These are phyloP conservation scores for Umbelopsis sp. DNA, from an alignment of 192 early-diverging fungal species.

Conservation along the genomic window DNA sequence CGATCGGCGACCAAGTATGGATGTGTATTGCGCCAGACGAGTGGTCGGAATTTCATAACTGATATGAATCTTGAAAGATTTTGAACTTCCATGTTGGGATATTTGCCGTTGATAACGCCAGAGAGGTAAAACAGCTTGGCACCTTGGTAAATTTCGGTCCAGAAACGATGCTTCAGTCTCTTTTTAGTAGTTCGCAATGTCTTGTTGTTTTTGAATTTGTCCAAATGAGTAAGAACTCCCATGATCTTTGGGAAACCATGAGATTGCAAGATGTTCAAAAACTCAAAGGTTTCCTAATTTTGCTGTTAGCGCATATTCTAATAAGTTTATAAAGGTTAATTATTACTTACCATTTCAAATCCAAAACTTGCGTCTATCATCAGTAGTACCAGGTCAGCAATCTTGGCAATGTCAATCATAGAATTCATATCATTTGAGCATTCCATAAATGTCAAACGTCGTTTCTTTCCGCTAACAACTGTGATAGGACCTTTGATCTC, in stretches of 20 bases:
- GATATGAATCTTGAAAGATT: conserved; percentile 97
- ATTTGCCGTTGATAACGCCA: conserved; percentile 92
- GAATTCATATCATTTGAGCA: conserved; percentile 95
- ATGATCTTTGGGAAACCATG: conserved; percentile 98
- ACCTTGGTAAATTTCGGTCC: conserved; percentile 99
- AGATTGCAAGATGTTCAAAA: conserved; percentile 93
- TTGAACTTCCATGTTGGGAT: conserved; percentile 90
- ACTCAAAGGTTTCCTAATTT: conserved; percentile 94
- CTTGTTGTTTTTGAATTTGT: conserved; percentile 95
- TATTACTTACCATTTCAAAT: conserved; percentile 84
- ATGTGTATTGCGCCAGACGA: conserved; percentile 96
- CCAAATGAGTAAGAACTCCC: conserved; percentile 96
- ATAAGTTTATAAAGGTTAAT: too few species aligned
- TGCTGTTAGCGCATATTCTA: too few species aligned
- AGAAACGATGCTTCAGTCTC: conserved; percentile 96
- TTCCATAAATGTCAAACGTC: conserved; percentile 96
- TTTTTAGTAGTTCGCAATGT: conserved; percentile 87
- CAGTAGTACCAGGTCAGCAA: conserved; percentile 94
- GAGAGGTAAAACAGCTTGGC: conserved; percentile 99
- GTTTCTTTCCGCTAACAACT: conserved; percentile 93
- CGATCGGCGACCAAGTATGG: conserved; percentile 98
- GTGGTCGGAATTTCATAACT: conserved; percentile 97
- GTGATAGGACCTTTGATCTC: conserved; percentile 97
- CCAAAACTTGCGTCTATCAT: conserved; percentile 97
- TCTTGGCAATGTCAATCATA: conserved; percentile 97